Conservation (phyloP, 805 yeast genomes). For the Tetrapisispora taiwanensis region DNA sequence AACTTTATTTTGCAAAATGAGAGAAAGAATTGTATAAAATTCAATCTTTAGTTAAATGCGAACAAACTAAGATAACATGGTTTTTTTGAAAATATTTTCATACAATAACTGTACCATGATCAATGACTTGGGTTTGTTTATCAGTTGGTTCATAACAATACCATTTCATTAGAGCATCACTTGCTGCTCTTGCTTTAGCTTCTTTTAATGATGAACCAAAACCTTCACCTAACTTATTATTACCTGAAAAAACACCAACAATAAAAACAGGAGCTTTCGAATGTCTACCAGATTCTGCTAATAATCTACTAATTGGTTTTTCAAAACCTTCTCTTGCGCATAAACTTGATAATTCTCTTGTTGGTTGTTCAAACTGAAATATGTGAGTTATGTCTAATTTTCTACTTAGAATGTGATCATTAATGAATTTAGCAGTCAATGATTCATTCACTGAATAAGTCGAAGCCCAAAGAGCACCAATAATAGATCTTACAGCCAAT, state of each 20-base stretch:
- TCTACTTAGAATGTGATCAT: conserved; percentile 71
- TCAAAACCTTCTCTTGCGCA: conserved; percentile 67
- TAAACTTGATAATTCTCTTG: conserved; percentile 67
- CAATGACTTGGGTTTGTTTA: conserved; percentile 44
- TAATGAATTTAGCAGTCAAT: conserved; percentile 57
- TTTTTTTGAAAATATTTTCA: conserved; percentile 11
- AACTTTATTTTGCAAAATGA: too few relatives aligned
- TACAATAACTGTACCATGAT: conserved; percentile 37
- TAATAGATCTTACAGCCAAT: conserved; percentile 66
- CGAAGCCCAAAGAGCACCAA: conserved; percentile 75
- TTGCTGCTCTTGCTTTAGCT: conserved; percentile 87
- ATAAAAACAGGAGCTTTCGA: conserved; percentile 77
- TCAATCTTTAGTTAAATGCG: too few relatives aligned
- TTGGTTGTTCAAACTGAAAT: conserved; percentile 77
- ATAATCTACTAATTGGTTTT: conserved; percentile 67
- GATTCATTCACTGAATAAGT: conserved; percentile 38
- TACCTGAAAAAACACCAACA: conserved; percentile 85
- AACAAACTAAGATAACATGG: too few relatives aligned
- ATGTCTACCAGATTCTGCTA: conserved; percentile 89
- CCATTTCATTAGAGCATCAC: conserved; percentile 82
- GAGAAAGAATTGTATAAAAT: too few relatives aligned
- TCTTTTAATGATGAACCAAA: conserved; percentile 84
- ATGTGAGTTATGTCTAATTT: conserved; percentile 62
- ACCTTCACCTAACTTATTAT: conserved; percentile 81
- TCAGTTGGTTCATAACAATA: conserved; percentile 79